Base-by-base conservation (phyloP, 164 flowering plant species). In the Cinnamomum chago region DNA sequence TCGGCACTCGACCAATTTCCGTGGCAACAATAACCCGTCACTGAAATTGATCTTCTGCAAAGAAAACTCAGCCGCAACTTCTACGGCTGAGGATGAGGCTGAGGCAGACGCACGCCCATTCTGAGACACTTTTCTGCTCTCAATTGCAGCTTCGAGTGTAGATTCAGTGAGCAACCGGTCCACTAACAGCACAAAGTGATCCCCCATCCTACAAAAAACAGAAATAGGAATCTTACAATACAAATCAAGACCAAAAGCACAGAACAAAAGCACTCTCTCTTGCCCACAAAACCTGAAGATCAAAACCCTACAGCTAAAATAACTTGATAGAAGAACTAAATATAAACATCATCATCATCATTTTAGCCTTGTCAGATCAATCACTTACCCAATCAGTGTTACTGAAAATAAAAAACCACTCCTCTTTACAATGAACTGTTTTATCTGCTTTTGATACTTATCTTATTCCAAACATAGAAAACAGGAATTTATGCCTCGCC, bases 161-260 rank as follows among this genome's bases (percentile, higher is more conserved):
- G 92, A 85, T 68, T 87, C 90, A 68, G 91, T 87, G 52, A 87
- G 81, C 73, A 91, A 78, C 69, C 85, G 87, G 79, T 91, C 90
- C 82, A 89, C 84, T 75, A 86, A 77, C 83, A 90, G 80, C 62
- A 86, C 91, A 73, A 88, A 88, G 84, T 95, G 99, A 82, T 95
- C 99, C 50, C 97, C 99, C 99, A 95, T 93, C 47, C 47, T 28
- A 65, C 28, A 30, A 28, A 25, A 30, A 67, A 14, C 33, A 18
- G 40, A 4, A 67, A 22, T 27, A 64, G 4, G 1, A 2, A 13
- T 23, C 17, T 64, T 25, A 25, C 22, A 64, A 25, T 11, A 64
- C 33, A 3, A 60, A 65, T 65, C 30, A 25, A 65, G 13, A 23
- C 30, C 35, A 25, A 65, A 17, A n/a, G 15, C 24, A 25, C 30